These are phyloP conservation scores for Arctium lappa DNA, from an alignment of 129 eudicot species.

Conservation along the genomic window DNA sequence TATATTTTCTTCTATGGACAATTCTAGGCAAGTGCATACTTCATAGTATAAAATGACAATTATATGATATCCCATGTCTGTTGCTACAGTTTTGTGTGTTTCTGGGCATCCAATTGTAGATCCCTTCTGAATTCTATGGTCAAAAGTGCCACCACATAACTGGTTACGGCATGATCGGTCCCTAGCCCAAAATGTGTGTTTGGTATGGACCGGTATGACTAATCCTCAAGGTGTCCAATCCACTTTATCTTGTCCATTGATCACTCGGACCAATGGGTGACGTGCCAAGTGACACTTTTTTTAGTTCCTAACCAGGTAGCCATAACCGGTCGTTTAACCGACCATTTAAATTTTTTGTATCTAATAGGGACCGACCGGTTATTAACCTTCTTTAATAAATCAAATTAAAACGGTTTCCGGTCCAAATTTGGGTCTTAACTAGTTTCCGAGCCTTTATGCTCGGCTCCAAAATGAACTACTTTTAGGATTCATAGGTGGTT, in stretches of 20 bases:
- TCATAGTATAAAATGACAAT: background rate
- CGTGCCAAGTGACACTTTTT: background rate
- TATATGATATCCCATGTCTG: background rate
- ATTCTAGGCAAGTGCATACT: background rate
- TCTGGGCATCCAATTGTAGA: background rate
- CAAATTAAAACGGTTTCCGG: background rate
- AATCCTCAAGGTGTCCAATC: background rate
- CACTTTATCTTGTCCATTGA: background rate
- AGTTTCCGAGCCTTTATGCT: background rate
- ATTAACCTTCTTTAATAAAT: background rate
- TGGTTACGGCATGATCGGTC: background rate
- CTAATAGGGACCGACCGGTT: background rate
- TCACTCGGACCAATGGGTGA: background rate
- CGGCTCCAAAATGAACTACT: background rate
- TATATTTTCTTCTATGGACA: slow-evolving; percentile 4
- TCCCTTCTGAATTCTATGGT: background rate
- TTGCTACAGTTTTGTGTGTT: background rate
- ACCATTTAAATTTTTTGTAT: no score
- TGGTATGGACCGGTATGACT: background rate
- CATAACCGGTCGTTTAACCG: no score
- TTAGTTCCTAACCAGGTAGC: background rate
- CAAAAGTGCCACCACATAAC: background rate
- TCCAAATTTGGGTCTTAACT: background rate
- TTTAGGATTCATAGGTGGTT: background rate
- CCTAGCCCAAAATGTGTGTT: background rate